phyloP scores from a whole-genome alignment of 768 basidiomycete genomes.

The Leccinum obscurum region DNA sequence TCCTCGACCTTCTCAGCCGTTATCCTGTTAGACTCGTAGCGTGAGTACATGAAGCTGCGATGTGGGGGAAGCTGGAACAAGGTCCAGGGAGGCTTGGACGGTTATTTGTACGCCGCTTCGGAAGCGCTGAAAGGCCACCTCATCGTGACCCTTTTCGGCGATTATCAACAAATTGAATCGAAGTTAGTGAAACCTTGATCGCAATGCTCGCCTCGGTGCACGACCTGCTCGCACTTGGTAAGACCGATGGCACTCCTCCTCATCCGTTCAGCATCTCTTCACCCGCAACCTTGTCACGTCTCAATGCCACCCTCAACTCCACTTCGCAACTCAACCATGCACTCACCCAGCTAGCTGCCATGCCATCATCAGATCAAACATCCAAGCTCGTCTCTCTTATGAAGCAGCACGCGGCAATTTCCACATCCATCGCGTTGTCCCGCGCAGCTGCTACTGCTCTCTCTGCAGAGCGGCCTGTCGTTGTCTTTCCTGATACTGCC shows the following conservation, averaged over 20 bases:
- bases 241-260: constrained; percentile 18
- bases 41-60: constrained; percentile 1
- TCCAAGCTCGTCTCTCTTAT: constrained; percentile 68
- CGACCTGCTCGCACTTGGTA: constrained; percentile 13
- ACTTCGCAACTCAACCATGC: constrained; percentile 56
- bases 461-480: constrained; percentile 18
- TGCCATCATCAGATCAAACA: constrained; percentile 53
- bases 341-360: constrained; percentile 43
- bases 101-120: not conserved
- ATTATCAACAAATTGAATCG: not conserved
- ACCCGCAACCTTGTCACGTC: constrained; percentile 27
- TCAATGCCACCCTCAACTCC: constrained; percentile 53
- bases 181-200: too few species aligned
- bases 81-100: too few species aligned
- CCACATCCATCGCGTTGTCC: constrained; percentile 28
- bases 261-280: constrained; percentile 31
- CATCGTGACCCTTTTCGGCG: not conserved
- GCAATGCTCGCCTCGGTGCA: not conserved
- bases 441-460: constrained; percentile 24
- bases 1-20: constrained; percentile 12
- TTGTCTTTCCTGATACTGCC: constrained; percentile 31
- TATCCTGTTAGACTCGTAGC: not conserved
- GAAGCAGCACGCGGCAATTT: constrained; percentile 58
- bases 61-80: not conserved
- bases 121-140: not conserved